Evolutionary conservation across 129 eudicot species (phyloP).

Genomic region (sunflower (Helianthus annuus)): DNA sequence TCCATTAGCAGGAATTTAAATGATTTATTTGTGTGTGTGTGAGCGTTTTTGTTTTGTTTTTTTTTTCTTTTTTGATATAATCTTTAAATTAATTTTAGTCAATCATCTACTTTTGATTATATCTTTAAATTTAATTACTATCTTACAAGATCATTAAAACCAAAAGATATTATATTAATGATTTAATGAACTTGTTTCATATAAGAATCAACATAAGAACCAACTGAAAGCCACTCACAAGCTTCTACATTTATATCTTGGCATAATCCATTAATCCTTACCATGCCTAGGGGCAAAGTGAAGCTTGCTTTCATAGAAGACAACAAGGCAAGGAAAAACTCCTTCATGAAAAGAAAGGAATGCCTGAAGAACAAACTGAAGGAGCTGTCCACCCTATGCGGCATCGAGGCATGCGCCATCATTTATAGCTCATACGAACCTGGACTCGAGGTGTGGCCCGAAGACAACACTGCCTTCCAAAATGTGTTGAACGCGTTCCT

Average conservation of each 20-base stretch:
- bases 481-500: slow-evolving; percentile 26
- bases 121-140: not conserved
- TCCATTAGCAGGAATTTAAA: not conserved
- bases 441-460: slow-evolving; percentile 41
- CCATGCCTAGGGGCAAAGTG: slow-evolving; percentile 40
- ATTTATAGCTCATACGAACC: slow-evolving; percentile 24
- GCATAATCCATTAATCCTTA: not conserved
- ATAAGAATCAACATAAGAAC: not conserved
- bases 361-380: slow-evolving; percentile 31
- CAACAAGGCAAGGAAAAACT: slow-evolving; percentile 20
- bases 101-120: not conserved
- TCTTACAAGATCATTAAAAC: not conserved
- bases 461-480: slow-evolving; percentile 1
- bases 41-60: no score
- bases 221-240: not conserved
- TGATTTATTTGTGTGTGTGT: no score
- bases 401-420: slow-evolving; percentile 36
- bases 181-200: not conserved
- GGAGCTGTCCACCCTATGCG: slow-evolving; percentile 45
- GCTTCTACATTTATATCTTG: not conserved
- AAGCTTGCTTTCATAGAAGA: slow-evolving; percentile 31
- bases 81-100: slow-evolving; percentile 5
- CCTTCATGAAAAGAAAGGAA: slow-evolving; percentile 38
- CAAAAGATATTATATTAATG: not conserved
- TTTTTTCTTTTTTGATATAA: not conserved